phyloP scores from a whole-genome alignment of 129 eudicot genomes.

The Helianthus tuberosus region DNA sequence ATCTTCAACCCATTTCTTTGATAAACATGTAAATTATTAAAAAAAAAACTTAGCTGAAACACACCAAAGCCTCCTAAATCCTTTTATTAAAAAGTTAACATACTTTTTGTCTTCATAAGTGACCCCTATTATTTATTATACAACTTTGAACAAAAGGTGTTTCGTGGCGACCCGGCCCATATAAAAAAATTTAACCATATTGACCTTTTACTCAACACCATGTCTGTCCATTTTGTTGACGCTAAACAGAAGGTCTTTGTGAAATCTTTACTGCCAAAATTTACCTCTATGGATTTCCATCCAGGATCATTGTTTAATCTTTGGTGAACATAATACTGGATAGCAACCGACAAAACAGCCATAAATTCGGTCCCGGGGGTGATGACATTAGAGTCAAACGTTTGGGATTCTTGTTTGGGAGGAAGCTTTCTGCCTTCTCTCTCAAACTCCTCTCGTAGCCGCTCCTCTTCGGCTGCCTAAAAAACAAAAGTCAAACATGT shows the following conservation, averaged over 20 bases:
- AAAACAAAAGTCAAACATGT: conserved; percentile 17
- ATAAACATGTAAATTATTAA: no score
- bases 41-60: no score
- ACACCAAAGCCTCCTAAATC: no score
- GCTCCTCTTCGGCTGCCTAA: conserved; percentile 97
- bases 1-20: neutral
- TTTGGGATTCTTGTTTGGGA: conserved; percentile 84
- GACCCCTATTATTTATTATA: neutral
- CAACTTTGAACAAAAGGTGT: neutral
- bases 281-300: conserved; percentile 91
- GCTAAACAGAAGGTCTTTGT: neutral
- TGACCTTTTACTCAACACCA: neutral
- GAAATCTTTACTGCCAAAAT: neutral
- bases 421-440: conserved; percentile 97
- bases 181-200: neutral
- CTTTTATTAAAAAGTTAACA: neutral
- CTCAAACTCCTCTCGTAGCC: conserved; percentile 88
- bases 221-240: neutral
- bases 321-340: conserved; percentile 89
- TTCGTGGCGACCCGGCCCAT: neutral
- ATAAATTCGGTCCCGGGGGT: conserved; percentile 98
- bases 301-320: conserved; percentile 97
- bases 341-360: conserved; percentile 87
- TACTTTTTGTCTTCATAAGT: neutral
- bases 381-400: conserved; percentile 90